Conservation (phyloP, 306 rosid species). For the Citrullus colocynthis region DNA sequence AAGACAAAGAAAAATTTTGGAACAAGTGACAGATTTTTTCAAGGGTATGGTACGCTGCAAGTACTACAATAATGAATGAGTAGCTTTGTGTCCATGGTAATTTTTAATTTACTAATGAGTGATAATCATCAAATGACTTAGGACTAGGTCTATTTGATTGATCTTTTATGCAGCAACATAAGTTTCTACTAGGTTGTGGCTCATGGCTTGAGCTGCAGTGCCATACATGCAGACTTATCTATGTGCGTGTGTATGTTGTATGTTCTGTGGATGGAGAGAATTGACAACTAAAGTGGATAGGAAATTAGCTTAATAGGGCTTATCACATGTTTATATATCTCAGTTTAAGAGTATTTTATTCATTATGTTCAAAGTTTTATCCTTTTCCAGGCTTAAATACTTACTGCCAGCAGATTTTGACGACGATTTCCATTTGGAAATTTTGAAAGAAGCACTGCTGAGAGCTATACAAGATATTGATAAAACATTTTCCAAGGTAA, state of each 20-base stretch:
- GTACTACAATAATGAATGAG: background rate
- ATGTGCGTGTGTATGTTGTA: background rate
- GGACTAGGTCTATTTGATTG: background rate
- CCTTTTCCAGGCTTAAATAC: slow-evolving; percentile 58
- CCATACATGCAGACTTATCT: background rate
- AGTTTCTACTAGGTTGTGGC: background rate
- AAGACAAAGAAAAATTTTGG: too few species aligned
- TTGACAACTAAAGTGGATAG: background rate
- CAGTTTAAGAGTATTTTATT: background rate
- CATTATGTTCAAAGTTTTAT: background rate
- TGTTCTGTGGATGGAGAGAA: background rate
- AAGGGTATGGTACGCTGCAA: background rate
- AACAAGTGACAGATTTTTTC: background rate
- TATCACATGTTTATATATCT: background rate
- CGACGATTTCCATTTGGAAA: slow-evolving; percentile 73
- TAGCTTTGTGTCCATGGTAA: background rate
- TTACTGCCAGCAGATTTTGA: slow-evolving; percentile 39
- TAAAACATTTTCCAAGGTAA: slow-evolving; percentile 70
- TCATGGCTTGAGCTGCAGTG: background rate
- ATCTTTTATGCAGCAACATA: background rate
- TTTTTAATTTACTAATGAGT: background rate
- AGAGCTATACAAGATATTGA: slow-evolving; percentile 83
- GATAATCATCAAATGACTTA: background rate
- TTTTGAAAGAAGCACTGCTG: slow-evolving; percentile 83
- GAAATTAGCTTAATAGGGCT: background rate